Percentiles rank a stretch among this genome's conserved stretches.
phyloP scores from a whole-genome alignment of 2,329 filamentous ascomycete genomes.

The Ophiocordyceps sinensis region DNA sequence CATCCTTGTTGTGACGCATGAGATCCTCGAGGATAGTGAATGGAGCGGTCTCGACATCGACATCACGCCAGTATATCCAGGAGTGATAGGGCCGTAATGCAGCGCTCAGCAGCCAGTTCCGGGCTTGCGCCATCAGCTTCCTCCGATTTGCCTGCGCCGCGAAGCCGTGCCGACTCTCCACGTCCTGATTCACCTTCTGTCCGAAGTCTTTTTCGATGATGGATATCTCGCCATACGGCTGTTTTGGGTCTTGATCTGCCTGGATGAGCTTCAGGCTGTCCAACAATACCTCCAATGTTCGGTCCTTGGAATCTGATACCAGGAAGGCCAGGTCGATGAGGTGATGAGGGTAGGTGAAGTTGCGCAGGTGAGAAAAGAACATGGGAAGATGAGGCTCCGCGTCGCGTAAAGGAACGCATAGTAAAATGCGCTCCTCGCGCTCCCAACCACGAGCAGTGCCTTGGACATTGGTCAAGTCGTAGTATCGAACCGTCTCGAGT shows the following conservation, averaged over 20 bases:
- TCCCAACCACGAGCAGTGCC: slow-evolving; percentile 92
- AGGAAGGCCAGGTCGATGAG: slow-evolving; percentile 93
- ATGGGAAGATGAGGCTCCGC: slow-evolving; percentile 84
- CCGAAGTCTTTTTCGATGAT: slow-evolving; percentile 99
- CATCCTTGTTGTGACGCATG: slow-evolving; percentile 97
- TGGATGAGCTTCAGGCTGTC: slow-evolving; percentile 68
- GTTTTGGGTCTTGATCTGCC: slow-evolving; percentile 59
- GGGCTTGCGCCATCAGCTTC: slow-evolving; percentile 94
- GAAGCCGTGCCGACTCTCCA: slow-evolving; percentile 94
- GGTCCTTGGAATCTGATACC: slow-evolving; percentile 93
- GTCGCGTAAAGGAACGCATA: slow-evolving; percentile 89
- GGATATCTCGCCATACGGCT: slow-evolving; percentile 88
- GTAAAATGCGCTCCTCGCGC: slow-evolving; percentile 81
- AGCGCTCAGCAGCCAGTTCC: slow-evolving; percentile 92
- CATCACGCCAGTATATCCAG: slow-evolving; percentile 99
- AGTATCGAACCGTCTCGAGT: slow-evolving; percentile 91
- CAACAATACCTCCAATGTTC: slow-evolving; percentile 63
- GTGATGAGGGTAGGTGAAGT: slow-evolving; percentile 94
- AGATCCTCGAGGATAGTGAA: slow-evolving; percentile 94
- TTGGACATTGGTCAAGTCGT: slow-evolving; percentile 83
- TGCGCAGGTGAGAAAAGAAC: slow-evolving; percentile 96
- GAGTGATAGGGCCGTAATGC: slow-evolving; percentile 89
- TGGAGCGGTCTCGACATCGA: slow-evolving; percentile 93
- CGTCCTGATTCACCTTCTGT: slow-evolving; percentile 93
- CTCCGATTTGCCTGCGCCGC: slow-evolving; percentile 85